Percentiles rank a stretch among this genome's conserved stretches.
Conservation (phyloP, 768 basidiomycete genomes). For the Suillus occidentalis region DNA sequence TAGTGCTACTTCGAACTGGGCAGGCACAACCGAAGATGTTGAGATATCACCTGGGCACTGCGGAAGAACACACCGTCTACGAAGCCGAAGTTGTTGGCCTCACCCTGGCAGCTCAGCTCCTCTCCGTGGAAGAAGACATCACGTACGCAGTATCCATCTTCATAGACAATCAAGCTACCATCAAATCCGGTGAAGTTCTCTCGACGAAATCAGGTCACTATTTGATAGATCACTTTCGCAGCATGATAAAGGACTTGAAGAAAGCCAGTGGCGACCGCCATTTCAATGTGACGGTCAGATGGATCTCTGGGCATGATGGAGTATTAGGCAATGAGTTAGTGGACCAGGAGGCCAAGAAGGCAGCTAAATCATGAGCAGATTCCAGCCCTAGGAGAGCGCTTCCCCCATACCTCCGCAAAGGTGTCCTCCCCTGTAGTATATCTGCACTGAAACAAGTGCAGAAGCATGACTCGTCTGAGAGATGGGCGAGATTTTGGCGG, state of each 20-base stretch:
- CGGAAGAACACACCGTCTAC: conserved; percentile 22
- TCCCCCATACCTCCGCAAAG: not conserved
- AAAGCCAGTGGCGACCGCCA: rapidly evolving
- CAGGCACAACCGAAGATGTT: not conserved
- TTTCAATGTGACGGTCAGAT: not conserved
- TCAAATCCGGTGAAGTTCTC: conserved; percentile 22
- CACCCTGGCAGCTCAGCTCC: conserved; percentile 14
- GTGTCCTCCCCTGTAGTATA: not conserved
- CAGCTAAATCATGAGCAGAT: conserved; percentile 1
- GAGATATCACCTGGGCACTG: conserved; percentile 10
- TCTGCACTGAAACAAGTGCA: conserved; percentile 10
- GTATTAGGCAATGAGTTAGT: conserved; percentile 22
- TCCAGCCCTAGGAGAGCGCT: not conserved
- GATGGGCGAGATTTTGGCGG: not conserved
- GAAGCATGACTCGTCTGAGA: not conserved
- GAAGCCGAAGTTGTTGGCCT: conserved; percentile 25
- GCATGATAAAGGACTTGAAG: not conserved
- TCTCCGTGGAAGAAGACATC: not conserved
- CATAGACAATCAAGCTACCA: conserved; percentile 24
- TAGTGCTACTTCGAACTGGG: not conserved
- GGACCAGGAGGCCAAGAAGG: conserved; percentile 23
- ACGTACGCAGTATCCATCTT: not conserved
- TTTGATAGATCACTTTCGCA: conserved; percentile 7
- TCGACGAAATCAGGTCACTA: not conserved
- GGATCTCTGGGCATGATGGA: conserved; percentile 3